These are phyloP conservation scores for Fraxinus pennsylvanica DNA, from an alignment of 257 asterid species.

Conservation along the genomic window DNA sequence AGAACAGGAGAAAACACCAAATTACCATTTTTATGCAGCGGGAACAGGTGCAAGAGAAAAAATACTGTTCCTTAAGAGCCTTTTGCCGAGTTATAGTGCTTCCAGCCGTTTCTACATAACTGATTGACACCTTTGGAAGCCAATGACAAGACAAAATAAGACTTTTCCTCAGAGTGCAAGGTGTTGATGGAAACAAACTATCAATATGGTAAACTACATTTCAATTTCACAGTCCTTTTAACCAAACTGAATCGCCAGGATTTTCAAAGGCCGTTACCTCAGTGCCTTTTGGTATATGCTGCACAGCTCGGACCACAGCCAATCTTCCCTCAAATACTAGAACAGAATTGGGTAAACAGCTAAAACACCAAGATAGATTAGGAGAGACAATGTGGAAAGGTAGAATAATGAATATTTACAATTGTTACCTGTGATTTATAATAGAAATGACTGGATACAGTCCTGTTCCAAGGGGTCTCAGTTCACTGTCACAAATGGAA, in stretches of 20 bases:
- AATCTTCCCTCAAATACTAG: slow-evolving; percentile 76
- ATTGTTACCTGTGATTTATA: slow-evolving; percentile 85
- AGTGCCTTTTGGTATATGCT: slow-evolving; percentile 70
- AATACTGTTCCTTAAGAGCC: slow-evolving; percentile 88
- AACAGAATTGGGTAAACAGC: slow-evolving; percentile 86
- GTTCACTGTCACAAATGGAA: slow-evolving; percentile 84
- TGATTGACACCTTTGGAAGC: slow-evolving; percentile 66
- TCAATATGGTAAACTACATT: neutral
- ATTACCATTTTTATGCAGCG: slow-evolving; percentile 76
- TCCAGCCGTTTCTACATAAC: slow-evolving; percentile 94
- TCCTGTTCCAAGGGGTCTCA: slow-evolving; percentile 93
- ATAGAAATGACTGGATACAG: slow-evolving; percentile 79
- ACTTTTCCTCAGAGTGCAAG: slow-evolving; percentile 11
- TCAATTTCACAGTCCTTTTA: neutral
- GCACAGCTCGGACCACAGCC: slow-evolving; percentile 79
- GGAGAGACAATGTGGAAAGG: slow-evolving; percentile 26
- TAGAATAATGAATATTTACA: slow-evolving; percentile 11
- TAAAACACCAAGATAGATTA: slow-evolving; percentile 43
- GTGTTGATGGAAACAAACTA: slow-evolving; percentile 4
- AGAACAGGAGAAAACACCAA: slow-evolving; percentile 15
- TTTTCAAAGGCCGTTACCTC: slow-evolving; percentile 62
- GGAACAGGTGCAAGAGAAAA: slow-evolving; percentile 76
- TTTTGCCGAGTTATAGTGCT: slow-evolving; percentile 86
- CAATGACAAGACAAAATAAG: slow-evolving; percentile 28
- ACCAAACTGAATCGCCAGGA: slow-evolving; percentile 6